These are phyloP conservation scores for Ganoderma sp. DNA, from an alignment of 1,284 basidiomycete species.

Conservation along the genomic window DNA sequence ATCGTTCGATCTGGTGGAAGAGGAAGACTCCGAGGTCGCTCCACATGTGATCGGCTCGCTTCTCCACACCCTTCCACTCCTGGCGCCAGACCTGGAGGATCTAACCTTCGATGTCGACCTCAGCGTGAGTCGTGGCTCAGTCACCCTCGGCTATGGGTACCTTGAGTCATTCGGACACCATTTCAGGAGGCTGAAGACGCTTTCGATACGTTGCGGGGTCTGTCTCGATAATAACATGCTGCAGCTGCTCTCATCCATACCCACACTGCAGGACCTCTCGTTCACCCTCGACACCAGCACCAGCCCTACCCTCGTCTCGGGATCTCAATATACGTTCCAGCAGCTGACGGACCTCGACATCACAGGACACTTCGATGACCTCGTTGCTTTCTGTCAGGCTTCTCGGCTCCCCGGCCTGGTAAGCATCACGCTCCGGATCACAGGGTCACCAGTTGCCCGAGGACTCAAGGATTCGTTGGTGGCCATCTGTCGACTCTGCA, in stretches of 20 bases:
- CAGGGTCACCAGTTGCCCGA: too few species aligned
- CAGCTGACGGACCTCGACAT: too few species aligned
- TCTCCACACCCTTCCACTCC: not conserved
- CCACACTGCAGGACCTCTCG: not conserved
- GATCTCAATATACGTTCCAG: too few species aligned
- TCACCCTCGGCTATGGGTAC: not conserved
- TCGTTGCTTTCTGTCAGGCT: too few species aligned
- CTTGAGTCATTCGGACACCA: not conserved
- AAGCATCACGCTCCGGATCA: too few species aligned
- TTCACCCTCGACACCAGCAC: not conserved
- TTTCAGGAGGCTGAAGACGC: not conserved
- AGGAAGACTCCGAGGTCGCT: not conserved
- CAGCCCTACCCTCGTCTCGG: not conserved
- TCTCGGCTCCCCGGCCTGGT: too few species aligned
- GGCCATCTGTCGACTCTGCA: too few species aligned
- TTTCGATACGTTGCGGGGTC: not conserved
- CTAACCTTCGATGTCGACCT: not conserved
- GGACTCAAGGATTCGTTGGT: too few species aligned
- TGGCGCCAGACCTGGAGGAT: not conserved
- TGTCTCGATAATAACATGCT: not conserved
- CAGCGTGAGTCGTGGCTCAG: too few species aligned
- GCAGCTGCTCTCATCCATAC: not conserved
- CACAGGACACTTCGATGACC: too few species aligned
- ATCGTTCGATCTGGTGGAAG: not conserved
- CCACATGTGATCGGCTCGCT: not conserved